phyloP scores from a whole-genome alignment of 805 yeast genomes.

The Sugiyamaella marilandica region DNA sequence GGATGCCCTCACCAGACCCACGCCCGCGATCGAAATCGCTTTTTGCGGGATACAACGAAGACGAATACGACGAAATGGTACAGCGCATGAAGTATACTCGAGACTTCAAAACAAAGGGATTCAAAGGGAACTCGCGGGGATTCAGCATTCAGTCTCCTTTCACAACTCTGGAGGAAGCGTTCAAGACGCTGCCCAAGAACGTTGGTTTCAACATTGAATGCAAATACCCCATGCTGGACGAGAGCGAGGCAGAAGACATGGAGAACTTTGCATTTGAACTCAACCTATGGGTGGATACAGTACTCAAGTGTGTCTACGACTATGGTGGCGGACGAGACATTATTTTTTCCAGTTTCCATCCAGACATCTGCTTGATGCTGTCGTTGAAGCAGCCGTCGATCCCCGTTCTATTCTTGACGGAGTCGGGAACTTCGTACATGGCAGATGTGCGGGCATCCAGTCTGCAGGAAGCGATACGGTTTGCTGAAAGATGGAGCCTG shows the following conservation, averaged over 20 bases:
- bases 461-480: slow-evolving; percentile 84
- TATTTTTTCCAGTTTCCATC: slow-evolving; percentile 89
- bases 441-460: slow-evolving; percentile 86
- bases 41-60: slow-evolving; percentile 33
- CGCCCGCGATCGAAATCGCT: slow-evolving; percentile 39
- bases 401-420: slow-evolving; percentile 86
- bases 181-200: slow-evolving; percentile 69
- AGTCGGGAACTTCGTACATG: slow-evolving; percentile 79
- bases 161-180: slow-evolving; percentile 80
- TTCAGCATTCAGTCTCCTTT: slow-evolving; percentile 85
- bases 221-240: slow-evolving; percentile 93
- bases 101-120: slow-evolving; percentile 79
- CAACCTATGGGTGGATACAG: slow-evolving; percentile 85
- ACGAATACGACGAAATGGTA: slow-evolving; percentile 33
- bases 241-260: slow-evolving; percentile 82
- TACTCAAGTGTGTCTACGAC: slow-evolving; percentile 73
- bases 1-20: slow-evolving; percentile 18
- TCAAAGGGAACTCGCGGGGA: slow-evolving; percentile 91
- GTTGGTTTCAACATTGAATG: slow-evolving; percentile 95
- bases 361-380: slow-evolving; percentile 80
- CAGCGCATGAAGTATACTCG: slow-evolving; percentile 81
- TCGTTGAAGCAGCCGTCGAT: slow-evolving; percentile 90
- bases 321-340: slow-evolving; percentile 76
- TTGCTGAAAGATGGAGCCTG: slow-evolving; percentile 85
- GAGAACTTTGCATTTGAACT: slow-evolving; percentile 79